Base-by-base conservation (phyloP, 352 stramenopile species). In the Pythium phragmitis region DNA sequence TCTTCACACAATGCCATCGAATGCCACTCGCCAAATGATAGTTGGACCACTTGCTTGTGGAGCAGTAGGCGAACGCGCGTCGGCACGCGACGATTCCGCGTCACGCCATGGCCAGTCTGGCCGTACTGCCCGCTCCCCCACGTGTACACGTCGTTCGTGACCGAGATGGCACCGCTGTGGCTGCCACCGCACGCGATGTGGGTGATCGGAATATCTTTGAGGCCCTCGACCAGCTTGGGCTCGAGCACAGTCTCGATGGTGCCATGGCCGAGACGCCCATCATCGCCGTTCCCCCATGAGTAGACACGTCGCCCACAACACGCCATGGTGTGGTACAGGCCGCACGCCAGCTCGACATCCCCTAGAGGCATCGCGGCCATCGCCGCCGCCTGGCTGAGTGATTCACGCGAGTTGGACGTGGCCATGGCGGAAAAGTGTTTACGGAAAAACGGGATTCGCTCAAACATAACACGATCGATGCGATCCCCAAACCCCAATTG, bases 11-110 rank as follows among this genome's bases (percentile, higher is more conserved):
- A 57, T n/a, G 75, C 79, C 67, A 85, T 79, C 37, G 80, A 91
- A 60, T 91, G 80, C 82, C 80, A 89, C 64, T 91, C 80, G 6
- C 80, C 80, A 52, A 89, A 79, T 17, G 80, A 69, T 51, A 89
- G 55, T 50, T 87, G 77, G 23, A 57, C 59, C 8, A 86, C 78
- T 19, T 66, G 57, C 37, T 79, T 82, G 30, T 73, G 64, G n/a
- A 71, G 49, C 13, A 89, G 67, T 9, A 85, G 28, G 4, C 78
- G 75, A 36, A 91, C 70, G 19, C 74, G 69, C 0, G 75, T 76
- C 0, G 82, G 82, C 3, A 74, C 37, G 21, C 72, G 66, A 13
- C 75, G 74, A 37, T 80, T 79, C 4, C 73, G 73, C 5, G 68
- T 53, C 16, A 65, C 63, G 0, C 82, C 82, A 19, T 79, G 62